Evolutionary conservation across 2,329 filamentous ascomycete species (phyloP), one percentile per base, ranked within the genome.

Genomic region (Dothistroma pini): DNA sequence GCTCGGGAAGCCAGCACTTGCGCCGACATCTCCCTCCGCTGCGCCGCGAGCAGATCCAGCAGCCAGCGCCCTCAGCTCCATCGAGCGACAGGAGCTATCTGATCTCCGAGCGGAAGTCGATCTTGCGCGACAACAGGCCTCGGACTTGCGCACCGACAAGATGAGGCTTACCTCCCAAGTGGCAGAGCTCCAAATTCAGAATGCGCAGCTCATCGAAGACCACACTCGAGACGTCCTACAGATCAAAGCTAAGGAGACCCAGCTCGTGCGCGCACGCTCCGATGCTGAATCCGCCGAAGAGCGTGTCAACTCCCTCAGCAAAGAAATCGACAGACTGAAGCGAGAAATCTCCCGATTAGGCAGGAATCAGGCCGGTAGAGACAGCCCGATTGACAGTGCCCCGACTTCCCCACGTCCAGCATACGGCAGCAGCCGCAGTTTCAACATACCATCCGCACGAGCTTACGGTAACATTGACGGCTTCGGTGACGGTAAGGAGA

Each of bases 241-340:
- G 69, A 96, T 99, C 78, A 97, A 97, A 75, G 95, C 95, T 14
- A 99, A 99, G 77, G 95, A 99, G 76, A 97, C 95, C 2, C 95
- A 99, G 71, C 84, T 99, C 5, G 93, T 97, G 10, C 88, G 95
- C 50, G 93, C 95, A 11, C 85, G 93, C 58, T 92, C 90, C 66
- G 95, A 99, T 71, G 90, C 89, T 34, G 93, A 97, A 74, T 87
- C 90, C 0, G 90, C 93, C 0, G 92, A 97, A 73, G 88, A 92
- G 70, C 89, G 87, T 61, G 92, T 95, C 56, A 90, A 95, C 63
- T 88, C 90, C 60, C 84, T 96, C 57, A 84, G 89, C 64, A 86
- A 93, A 57, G 95, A 99, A 77, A 88, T 97, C 52, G 95, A 99
- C 67, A 86, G 95, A 57, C 81, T 99, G 63, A 97, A 97, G 83